Evolutionary conservation across 2,329 filamentous ascomycete species (phyloP).

Genomic region (Aspergillus sp.): DNA sequence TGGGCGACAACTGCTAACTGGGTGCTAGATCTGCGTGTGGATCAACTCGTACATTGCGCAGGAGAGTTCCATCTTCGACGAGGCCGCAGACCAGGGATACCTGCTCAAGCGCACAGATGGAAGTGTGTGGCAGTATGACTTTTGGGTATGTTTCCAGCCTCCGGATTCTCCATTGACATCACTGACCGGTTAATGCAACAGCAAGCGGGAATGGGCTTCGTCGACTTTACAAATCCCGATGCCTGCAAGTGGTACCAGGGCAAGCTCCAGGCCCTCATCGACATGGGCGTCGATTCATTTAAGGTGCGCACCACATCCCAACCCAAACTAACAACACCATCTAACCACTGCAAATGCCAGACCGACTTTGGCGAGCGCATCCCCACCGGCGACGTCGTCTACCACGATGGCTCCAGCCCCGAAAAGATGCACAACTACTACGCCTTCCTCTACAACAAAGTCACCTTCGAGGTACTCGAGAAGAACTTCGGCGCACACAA

Average conservation of each 20-base stretch:
- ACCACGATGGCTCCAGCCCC: constrained; percentile 11
- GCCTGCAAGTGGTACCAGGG: constrained; percentile 19
- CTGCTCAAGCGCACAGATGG: constrained; percentile 14
- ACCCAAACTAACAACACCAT: neutral
- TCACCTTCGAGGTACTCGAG: constrained; percentile 11
- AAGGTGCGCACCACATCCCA: neutral
- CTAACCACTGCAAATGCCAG: neutral
- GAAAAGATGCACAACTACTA: constrained; percentile 22
- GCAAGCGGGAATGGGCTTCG: constrained; percentile 19
- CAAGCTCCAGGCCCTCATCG: constrained; percentile 12
- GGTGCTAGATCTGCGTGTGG: constrained; percentile 15
- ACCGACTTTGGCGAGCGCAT: constrained; percentile 20
- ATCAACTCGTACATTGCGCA: constrained; percentile 18
- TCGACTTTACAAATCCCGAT: constrained; percentile 19
- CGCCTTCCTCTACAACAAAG: constrained; percentile 17
- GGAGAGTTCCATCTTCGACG: constrained; percentile 14
- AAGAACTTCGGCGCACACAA: constrained; percentile 13
- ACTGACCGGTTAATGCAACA: neutral
- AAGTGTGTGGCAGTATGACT: constrained; percentile 19
- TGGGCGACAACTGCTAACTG: neutral
- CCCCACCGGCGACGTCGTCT: constrained; percentile 16
- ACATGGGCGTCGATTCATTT: constrained; percentile 18
- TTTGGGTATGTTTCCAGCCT: constrained; percentile 10
- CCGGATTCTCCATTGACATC: neutral
- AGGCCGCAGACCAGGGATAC: constrained; percentile 17